A percentile compares a stretch with the other conserved stretches of the same genome.
Conservation (phyloP, 2,329 filamentous ascomycete species). For the Xylariaceae sp. region DNA sequence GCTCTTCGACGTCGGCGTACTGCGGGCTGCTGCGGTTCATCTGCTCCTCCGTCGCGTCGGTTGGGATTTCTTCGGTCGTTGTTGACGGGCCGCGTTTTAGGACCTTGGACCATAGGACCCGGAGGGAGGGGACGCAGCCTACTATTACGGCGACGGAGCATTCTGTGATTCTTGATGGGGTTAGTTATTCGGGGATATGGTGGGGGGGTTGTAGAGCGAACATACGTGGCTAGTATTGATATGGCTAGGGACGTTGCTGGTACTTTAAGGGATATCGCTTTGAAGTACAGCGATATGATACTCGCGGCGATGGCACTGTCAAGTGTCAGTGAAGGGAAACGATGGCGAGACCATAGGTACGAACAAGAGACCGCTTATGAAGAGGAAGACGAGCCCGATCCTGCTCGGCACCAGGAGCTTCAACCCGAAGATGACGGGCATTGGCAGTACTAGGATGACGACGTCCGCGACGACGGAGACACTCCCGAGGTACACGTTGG, state of each 20-base stretch:
- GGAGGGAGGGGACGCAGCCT: slow-evolving; percentile 18
- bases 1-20: slow-evolving; percentile 10
- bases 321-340: neutral
- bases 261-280: slow-evolving; percentile 5
- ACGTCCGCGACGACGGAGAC: slow-evolving; percentile 16
- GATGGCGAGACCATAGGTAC: neutral
- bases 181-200: neutral
- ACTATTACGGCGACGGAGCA: slow-evolving; percentile 19
- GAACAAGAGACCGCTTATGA: slow-evolving; percentile 18
- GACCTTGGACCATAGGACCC: slow-evolving; percentile 20
- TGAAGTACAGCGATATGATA: slow-evolving; percentile 17
- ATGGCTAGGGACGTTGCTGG: slow-evolving; percentile 15
- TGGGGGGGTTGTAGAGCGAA: no score
- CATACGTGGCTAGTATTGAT: slow-evolving; percentile 18
- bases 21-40: slow-evolving; percentile 11
- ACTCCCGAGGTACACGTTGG: slow-evolving; percentile 16
- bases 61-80: neutral
- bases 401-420: slow-evolving; percentile 13
- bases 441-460: slow-evolving; percentile 17
- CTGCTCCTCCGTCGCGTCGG: slow-evolving; percentile 3
- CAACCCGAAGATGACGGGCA: slow-evolving; percentile 18
- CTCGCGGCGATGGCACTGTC: slow-evolving; percentile 16
- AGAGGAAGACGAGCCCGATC: slow-evolving; percentile 17
- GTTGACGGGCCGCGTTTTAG: slow-evolving; percentile 3
- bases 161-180: slow-evolving; percentile 10